Evolutionary conservation across 768 basidiomycete genomes (phyloP).

Genomic region (Russula abietina): DNA sequence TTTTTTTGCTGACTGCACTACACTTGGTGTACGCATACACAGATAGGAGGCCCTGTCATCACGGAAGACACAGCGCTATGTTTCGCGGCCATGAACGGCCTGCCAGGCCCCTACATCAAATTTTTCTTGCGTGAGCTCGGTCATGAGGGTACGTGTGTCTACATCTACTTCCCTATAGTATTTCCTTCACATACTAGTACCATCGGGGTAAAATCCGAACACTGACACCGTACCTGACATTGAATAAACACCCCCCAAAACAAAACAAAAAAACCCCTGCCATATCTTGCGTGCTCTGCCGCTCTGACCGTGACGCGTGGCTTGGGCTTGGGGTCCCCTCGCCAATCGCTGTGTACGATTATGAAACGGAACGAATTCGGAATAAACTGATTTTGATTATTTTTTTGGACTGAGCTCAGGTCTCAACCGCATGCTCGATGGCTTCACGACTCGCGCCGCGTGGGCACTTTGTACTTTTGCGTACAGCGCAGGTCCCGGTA

Average conservation of each 20-base stretch:
- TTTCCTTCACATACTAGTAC: neutral
- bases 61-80: conserved; percentile 95
- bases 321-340: no score
- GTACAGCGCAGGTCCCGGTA: conserved; percentile 77
- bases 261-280: no score
- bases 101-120: conserved; percentile 98
- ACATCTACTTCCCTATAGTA: neutral
- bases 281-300: neutral
- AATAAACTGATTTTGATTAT: neutral
- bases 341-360: no score
- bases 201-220: neutral
- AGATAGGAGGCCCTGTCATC: conserved; percentile 52
- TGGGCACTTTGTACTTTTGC: conserved; percentile 96
- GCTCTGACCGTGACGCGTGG: no score
- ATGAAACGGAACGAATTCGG: no score
- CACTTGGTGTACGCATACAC: neutral
- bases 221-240: neutral
- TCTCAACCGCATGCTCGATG: conserved; percentile 73
- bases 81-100: conserved; percentile 80
- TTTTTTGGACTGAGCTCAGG: conserved; percentile 43
- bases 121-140: conserved; percentile 79
- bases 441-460: conserved; percentile 72
- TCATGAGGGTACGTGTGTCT: conserved; percentile 58
- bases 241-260: neutral
- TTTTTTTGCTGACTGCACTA: no score